Conservation (phyloP, 352 stramenopile species). For the Thraustotheca clavata region DNA sequence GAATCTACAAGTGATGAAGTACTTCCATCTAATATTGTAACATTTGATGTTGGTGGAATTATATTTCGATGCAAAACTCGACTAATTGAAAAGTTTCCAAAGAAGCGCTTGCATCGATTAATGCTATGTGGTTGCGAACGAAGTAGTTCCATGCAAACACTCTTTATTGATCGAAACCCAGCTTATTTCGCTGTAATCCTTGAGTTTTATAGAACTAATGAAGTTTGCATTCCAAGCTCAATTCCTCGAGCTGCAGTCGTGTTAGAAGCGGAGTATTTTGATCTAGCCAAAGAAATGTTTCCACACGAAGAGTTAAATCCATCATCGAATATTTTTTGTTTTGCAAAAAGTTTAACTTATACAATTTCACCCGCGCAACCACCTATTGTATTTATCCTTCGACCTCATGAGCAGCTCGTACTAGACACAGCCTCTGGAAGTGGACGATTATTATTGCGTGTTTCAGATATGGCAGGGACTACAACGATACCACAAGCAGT, state of each 20-base stretch:
- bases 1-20: background rate
- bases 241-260: constrained; percentile 40
- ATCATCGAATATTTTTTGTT: constrained; percentile 24
- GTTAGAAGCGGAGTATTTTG: constrained; percentile 58
- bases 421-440: constrained; percentile 42
- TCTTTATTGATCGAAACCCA: constrained; percentile 68
- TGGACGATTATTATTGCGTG: constrained; percentile 52
- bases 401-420: constrained; percentile 42
- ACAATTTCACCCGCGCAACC: constrained; percentile 23
- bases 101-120: constrained; percentile 52
- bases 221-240: constrained; percentile 32
- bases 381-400: constrained; percentile 39
- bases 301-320: background rate
- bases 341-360: constrained; percentile 32
- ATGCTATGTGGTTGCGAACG: constrained; percentile 47
- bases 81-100: constrained; percentile 46
- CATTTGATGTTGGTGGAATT: constrained; percentile 60
- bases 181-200: constrained; percentile 61
- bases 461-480: constrained; percentile 46
- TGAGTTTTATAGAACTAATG: constrained; percentile 64
- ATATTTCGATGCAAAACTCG: constrained; percentile 60
- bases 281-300: constrained; percentile 55
- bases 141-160: constrained; percentile 26
- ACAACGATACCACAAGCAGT: constrained; percentile 41
- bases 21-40: constrained; percentile 23